Evolutionary conservation across 2,329 filamentous ascomycete genomes (phyloP), one percentile per base, ranked within the genome.

Genomic region (Monosporascus sp.): DNA sequence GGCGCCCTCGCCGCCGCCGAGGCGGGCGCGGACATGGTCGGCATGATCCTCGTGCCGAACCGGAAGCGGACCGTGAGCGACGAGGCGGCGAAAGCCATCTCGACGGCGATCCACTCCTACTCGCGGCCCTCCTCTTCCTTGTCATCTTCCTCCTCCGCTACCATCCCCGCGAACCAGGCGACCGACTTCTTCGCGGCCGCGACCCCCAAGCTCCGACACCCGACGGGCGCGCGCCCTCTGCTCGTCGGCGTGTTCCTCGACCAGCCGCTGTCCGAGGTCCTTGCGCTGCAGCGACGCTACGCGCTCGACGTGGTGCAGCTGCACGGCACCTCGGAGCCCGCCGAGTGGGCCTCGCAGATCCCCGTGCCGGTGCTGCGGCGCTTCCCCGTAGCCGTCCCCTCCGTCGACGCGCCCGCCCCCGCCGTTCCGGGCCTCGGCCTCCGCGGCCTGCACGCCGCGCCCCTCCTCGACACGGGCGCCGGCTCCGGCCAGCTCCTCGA

Each of bases 191-290:
- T 95, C 68, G 80, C 70, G n/a, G 70, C 74, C 49, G 73, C 77
- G n/a, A 61, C 68, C 24, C 66, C 70, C 34, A 73, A 74, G 53
- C 69, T 85, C 5, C 70, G 79, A 67, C 66, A 58, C 0, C 52
- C 48, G 15, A 55, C 51, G 34, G 57, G 76, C 67, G 66, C 82
- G 15, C 73, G 88, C 9, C 86, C 93, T 1, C 79, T 94, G 3
- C 79, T 99, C 1, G 94, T 96, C 5, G 94, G 94, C 52, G 93
- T 99, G 2, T 99, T 99, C 74, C 87, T 89, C 63, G 89, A 97
- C 68, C 93, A 97, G 66, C 84, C 93, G 1, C 77, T 99, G 9
- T 81, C 83, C 37, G 90, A 96, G 61, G 79, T 99, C 6, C 76
- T 97, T 49, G 81, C 85, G 57, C 84, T 93, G 68, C 89, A 95